Evolutionary conservation across 352 stramenopile species (phyloP).

Genomic region (Plasmopara halstedii): DNA sequence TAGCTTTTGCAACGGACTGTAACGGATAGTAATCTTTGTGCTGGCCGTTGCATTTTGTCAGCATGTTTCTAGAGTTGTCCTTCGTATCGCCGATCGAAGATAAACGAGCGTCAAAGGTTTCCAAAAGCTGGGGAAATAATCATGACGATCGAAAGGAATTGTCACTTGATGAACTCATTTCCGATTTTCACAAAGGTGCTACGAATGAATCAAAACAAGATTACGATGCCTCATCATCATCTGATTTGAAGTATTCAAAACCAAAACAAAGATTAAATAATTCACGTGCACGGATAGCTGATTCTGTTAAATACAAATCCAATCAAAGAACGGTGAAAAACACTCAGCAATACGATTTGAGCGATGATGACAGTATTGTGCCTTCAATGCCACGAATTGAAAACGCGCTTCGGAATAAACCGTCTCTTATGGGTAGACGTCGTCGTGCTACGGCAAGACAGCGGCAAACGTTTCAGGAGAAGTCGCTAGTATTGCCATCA

Average conservation of each 20-base stretch:
- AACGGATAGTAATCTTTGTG: too few species aligned
- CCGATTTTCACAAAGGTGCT: conserved; percentile 33
- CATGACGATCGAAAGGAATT: conserved; percentile 9
- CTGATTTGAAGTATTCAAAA: conserved; percentile 12
- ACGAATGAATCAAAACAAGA: conserved; percentile 5
- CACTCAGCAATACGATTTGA: background rate
- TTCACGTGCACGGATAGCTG: background rate
- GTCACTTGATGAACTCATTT: conserved; percentile 46
- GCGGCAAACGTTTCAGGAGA: background rate
- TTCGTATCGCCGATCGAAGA: background rate
- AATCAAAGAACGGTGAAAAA: background rate
- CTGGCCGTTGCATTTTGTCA: background rate
- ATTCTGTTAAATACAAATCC: background rate
- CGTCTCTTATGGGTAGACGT: conserved; percentile 21
- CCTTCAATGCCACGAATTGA: conserved; percentile 46
- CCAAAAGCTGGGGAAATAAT: background rate
- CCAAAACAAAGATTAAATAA: conserved; percentile 1
- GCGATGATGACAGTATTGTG: conserved; percentile 14
- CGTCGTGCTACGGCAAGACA: conserved; percentile 3
- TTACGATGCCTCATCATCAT: conserved; percentile 1
- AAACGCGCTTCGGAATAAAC: conserved; percentile 32
- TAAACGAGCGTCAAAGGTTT: background rate
- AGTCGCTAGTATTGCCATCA: conserved; percentile 8
- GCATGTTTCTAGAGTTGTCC: background rate
- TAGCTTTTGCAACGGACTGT: background rate